Percentiles rank a stretch among this genome's conserved stretches.
Conservation (phyloP, 306 rosid species). For the Betula pendula region DNA sequence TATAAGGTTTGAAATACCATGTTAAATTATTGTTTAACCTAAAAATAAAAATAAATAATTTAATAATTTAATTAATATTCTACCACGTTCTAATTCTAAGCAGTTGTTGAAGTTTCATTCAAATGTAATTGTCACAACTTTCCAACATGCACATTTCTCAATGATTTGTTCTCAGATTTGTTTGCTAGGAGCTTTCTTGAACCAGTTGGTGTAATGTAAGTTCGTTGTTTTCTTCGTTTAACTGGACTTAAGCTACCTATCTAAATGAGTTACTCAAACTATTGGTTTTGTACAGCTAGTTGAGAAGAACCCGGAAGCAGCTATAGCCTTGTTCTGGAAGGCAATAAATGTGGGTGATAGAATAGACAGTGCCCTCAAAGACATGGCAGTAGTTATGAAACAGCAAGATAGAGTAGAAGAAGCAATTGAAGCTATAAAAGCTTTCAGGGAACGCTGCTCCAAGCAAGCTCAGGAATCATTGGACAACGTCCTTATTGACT, state of each 20-base stretch:
- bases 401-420: constrained; percentile 78
- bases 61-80: too few species aligned
- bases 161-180: not conserved
- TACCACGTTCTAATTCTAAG: too few species aligned
- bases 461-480: constrained; percentile 93
- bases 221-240: not conserved
- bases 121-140: not conserved
- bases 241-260: not conserved
- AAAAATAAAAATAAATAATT: too few species aligned
- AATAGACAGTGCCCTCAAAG: constrained; percentile 88
- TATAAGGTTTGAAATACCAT: too few species aligned
- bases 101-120: too few species aligned
- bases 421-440: constrained; percentile 85
- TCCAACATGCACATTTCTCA: not conserved
- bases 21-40: too few species aligned
- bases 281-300: constrained; percentile 51
- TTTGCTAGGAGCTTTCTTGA: not conserved
- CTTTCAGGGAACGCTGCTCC: constrained; percentile 67
- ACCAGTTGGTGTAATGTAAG: not conserved
- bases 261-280: not conserved
- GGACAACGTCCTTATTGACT: constrained; percentile 85
- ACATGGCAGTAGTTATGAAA: constrained; percentile 96
- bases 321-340: constrained; percentile 79
- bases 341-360: constrained; percentile 86
- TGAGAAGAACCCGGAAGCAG: constrained; percentile 77